Evolutionary conservation across 192 early-diverging fungal genomes (phyloP).

Genomic region (Piromyces finnis): DNA sequence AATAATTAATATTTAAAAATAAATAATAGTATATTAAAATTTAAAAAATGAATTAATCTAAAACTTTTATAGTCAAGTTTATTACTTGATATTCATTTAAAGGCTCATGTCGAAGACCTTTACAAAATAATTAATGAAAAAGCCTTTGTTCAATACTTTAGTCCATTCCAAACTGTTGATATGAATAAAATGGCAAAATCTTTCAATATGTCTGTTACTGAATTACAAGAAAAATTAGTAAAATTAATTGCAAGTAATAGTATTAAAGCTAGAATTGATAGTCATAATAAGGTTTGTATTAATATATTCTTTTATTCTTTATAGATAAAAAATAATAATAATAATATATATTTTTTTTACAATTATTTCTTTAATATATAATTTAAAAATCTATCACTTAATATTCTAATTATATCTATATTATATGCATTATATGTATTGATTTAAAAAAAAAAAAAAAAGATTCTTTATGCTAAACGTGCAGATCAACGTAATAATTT

Average conservation of each 20-base stretch:
- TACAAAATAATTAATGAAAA: conserved; percentile 53
- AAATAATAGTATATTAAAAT: too few species aligned
- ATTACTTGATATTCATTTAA: conserved; percentile 52
- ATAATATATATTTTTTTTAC: too few species aligned
- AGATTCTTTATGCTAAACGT: conserved; percentile 52
- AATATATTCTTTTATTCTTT: too few species aligned
- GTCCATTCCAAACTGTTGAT: conserved; percentile 61
- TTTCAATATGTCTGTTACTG: conserved; percentile 37
- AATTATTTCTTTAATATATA: too few species aligned
- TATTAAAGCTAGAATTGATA: conserved; percentile 65
- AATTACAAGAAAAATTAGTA: conserved; percentile 51
- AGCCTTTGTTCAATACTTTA: conserved; percentile 65
- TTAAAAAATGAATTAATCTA: too few species aligned
- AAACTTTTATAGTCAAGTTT: conserved; percentile 16
- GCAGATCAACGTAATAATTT: conserved; percentile 44
- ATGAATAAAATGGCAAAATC: conserved; percentile 55
- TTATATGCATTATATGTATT: too few species aligned
- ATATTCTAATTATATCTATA: too few species aligned
- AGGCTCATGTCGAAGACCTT: conserved; percentile 45
- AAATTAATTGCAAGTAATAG: conserved; percentile 48
- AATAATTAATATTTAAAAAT: too few species aligned
- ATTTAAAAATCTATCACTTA: too few species aligned
- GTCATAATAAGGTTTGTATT: conserved; percentile 57
- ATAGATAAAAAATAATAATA: too few species aligned
- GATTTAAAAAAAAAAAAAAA: too few species aligned